Evolutionary conservation across 495 filamentous ascomycete species (phyloP).

Genomic region (Stereocaulon alpinum): DNA sequence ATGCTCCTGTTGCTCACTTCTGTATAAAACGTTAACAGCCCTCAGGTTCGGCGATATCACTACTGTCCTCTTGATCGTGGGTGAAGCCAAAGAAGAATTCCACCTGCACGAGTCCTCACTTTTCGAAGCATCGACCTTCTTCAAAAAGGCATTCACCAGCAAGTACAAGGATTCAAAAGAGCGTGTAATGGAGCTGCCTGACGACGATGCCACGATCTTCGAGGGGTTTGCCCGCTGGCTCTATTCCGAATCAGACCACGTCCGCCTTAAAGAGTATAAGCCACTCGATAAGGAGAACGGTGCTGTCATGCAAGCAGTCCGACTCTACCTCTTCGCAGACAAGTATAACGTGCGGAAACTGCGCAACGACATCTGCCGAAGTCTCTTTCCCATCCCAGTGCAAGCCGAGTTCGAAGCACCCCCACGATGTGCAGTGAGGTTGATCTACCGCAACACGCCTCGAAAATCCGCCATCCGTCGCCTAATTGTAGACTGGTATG

Average conservation of each 20-base stretch:
- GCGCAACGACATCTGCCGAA: neutral
- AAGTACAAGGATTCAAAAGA: slow-evolving; percentile 10
- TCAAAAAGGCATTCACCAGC: slow-evolving; percentile 4
- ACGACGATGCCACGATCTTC: slow-evolving; percentile 11
- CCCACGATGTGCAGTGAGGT: neutral
- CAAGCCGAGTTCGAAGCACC: neutral
- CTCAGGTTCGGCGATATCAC: neutral
- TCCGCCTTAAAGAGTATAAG: neutral
- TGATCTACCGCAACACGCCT: neutral
- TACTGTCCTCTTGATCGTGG: neutral
- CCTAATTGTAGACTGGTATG: neutral
- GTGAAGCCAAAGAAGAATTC: neutral
- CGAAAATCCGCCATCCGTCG: neutral
- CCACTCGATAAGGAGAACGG: no score
- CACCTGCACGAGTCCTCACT: neutral
- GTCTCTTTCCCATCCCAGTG: neutral
- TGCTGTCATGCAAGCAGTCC: neutral
- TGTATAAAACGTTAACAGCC: no score
- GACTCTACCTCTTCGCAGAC: neutral
- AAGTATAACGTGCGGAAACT: neutral
- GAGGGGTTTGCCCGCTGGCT: slow-evolving; percentile 15
- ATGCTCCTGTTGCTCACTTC: no score
- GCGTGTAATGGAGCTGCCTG: slow-evolving; percentile 5
- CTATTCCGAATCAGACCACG: neutral
- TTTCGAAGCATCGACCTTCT: neutral